Conservation (phyloP, 345 rosid genomes). For the Ceriops decandra region DNA sequence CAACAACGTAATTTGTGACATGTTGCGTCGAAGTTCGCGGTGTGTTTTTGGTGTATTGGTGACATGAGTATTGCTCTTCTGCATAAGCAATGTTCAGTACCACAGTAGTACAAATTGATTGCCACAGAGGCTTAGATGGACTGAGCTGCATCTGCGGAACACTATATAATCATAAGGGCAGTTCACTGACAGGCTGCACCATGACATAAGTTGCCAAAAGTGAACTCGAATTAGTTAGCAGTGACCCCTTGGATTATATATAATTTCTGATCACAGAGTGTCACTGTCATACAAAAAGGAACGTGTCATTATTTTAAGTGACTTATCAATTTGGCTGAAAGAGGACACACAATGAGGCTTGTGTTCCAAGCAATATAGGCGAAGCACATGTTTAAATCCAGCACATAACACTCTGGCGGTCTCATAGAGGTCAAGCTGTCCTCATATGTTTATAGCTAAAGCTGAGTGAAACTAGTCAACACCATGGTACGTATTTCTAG, state of each 20-base stretch:
- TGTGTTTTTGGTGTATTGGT: too few species aligned
- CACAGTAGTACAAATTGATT: background rate
- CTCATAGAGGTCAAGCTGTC: constrained; percentile 25
- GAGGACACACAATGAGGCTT: constrained; percentile 28
- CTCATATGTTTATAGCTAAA: constrained; percentile 14
- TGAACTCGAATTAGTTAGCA: constrained; percentile 22
- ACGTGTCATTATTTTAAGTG: constrained; percentile 10
- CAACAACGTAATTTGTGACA: too few species aligned
- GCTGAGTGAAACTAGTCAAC: constrained; percentile 34
- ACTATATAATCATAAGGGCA: constrained; percentile 20
- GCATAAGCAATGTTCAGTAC: background rate
- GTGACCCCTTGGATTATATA: constrained; percentile 21
- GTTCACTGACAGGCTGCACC: constrained; percentile 11
- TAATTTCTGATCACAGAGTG: constrained; percentile 20
- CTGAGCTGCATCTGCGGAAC: constrained; percentile 5
- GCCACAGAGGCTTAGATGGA: constrained; percentile 8
- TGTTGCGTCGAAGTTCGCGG: too few species aligned
- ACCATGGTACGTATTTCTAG: constrained; percentile 31
- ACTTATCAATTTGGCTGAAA: constrained; percentile 28
- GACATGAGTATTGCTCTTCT: too few species aligned
- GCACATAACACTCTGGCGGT: constrained; percentile 34
- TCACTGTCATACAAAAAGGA: constrained; percentile 7
- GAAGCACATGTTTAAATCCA: constrained; percentile 9
- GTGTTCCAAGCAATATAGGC: constrained; percentile 35
- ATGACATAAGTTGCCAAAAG: constrained; percentile 21